Base-by-base conservation (phyloP, 257 asterid species). In the Paraleonurus japonicus region DNA sequence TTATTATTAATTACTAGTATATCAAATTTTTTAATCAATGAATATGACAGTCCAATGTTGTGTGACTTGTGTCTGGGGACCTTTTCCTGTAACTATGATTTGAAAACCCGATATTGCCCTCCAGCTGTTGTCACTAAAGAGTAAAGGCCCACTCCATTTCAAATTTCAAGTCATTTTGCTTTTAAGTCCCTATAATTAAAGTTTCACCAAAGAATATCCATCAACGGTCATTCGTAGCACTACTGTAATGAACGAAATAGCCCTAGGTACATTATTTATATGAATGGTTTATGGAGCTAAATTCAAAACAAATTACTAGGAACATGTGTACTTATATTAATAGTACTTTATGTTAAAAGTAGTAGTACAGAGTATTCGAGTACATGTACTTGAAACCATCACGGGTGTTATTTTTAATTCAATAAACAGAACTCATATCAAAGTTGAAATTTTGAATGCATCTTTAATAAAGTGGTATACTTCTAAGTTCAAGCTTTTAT, bases 11-110 rank as follows among this genome's bases (percentile, higher is more conserved):
- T 32, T 32, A 32, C 7, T 57, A 16, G 54, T 54, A 9, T 33
- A 20, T n/a, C n/a, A 41, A 4, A 22, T 17, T 23, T 33, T 35
- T 70, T 9, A 7, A 27, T 70, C 7, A 53, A 33, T 59, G 82
- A 74, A n/a, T 30, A 57, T 32, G 85, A 74, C 82, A 33, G 28
- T 65, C 70, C 70, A 70, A 15, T 72, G 71, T 39, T 51, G 60
- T 9, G 61, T 30, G 58, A 37, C 39, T 73, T 9, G 61, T 30
- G 58, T 48, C 39, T 73, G 78, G 50, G 19, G 3, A 61, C 71
- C 58, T 74, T 72, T 77, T 73, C 57, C 27, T 70, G 79, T 69
- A 60, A 53, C 48, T 47, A 41, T 54, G 23, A 61, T 54, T 41
- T 2, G 59, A 61, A 80, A 67, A 22, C 23, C 79, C 81, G 27